phyloP scores from a whole-genome alignment of 176 grass and related monocot species.

The Pontederia paniculata region DNA sequence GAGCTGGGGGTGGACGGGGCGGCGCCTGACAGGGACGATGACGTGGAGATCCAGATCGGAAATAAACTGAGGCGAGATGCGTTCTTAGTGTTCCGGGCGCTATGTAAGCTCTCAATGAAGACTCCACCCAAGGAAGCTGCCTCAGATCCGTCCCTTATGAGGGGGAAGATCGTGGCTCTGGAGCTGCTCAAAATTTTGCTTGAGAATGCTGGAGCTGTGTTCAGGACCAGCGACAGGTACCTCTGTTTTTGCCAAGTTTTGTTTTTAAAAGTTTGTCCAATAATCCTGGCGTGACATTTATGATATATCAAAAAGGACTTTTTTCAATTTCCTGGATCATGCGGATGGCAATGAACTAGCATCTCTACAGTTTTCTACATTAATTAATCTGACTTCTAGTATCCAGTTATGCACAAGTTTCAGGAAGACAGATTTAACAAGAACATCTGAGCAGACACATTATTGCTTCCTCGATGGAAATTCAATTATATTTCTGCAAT shows the following conservation, averaged over 20 bases:
- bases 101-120: conserved; percentile 99
- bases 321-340: too few species aligned
- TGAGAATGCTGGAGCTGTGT: conserved; percentile 97
- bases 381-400: too few species aligned
- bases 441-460: too few species aligned
- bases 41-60: conserved; percentile 80
- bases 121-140: conserved; percentile 80
- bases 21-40: conserved; percentile 54
- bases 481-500: too few species aligned
- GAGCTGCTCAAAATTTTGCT: conserved; percentile 97
- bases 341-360: too few species aligned
- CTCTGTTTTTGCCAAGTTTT: not conserved
- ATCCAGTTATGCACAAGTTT: too few species aligned
- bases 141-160: conserved; percentile 71
- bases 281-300: too few species aligned
- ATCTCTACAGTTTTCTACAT: too few species aligned
- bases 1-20: conserved; percentile 77
- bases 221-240: conserved; percentile 93
- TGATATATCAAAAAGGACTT: too few species aligned
- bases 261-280: not conserved
- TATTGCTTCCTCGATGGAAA: too few species aligned
- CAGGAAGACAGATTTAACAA: too few species aligned
- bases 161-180: conserved; percentile 88
- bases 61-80: conserved; percentile 91
- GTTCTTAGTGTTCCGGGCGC: conserved; percentile 84